Conservation (phyloP, 257 asterid species). For the Echites panduratus region DNA sequence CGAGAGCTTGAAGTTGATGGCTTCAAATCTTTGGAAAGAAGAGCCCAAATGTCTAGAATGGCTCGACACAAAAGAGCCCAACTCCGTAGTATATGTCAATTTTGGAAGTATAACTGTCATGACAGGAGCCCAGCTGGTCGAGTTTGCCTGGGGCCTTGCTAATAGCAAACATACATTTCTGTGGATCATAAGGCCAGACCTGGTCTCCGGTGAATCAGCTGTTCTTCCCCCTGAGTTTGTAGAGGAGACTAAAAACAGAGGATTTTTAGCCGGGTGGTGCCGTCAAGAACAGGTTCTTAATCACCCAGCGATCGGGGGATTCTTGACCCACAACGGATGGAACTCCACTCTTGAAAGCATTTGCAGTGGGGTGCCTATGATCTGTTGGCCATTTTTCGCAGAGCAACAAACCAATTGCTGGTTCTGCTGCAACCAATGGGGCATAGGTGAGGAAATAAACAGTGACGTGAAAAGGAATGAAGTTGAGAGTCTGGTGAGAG, state of each 20-base stretch:
- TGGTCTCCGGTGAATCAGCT: slow-evolving; percentile 20
- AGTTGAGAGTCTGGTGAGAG: slow-evolving; percentile 21
- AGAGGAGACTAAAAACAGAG: slow-evolving; percentile 16
- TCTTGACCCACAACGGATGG: slow-evolving; percentile 33
- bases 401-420: slow-evolving; percentile 29
- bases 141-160: slow-evolving; percentile 36
- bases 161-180: slow-evolving; percentile 22
- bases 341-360: slow-evolving; percentile 28
- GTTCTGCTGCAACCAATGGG: slow-evolving; percentile 20
- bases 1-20: slow-evolving; percentile 7
- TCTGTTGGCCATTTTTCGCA: slow-evolving; percentile 34
- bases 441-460: slow-evolving; percentile 26
- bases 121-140: slow-evolving; percentile 18
- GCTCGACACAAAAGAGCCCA: slow-evolving; percentile 21
- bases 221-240: slow-evolving; percentile 24
- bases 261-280: slow-evolving; percentile 27
- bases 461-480: slow-evolving; percentile 24
- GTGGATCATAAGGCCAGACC: slow-evolving; percentile 32
- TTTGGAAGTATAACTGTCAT: slow-evolving; percentile 32
- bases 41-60: slow-evolving; percentile 28
- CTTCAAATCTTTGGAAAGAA: slow-evolving; percentile 37
- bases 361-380: slow-evolving; percentile 24
- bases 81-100: slow-evolving; percentile 36
- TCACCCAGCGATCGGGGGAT: slow-evolving; percentile 26
- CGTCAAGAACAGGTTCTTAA: slow-evolving; percentile 26